These are phyloP conservation scores for Pharnaceum exiguum DNA, from an alignment of 148 eudicot genomes.

Conservation along the genomic window DNA sequence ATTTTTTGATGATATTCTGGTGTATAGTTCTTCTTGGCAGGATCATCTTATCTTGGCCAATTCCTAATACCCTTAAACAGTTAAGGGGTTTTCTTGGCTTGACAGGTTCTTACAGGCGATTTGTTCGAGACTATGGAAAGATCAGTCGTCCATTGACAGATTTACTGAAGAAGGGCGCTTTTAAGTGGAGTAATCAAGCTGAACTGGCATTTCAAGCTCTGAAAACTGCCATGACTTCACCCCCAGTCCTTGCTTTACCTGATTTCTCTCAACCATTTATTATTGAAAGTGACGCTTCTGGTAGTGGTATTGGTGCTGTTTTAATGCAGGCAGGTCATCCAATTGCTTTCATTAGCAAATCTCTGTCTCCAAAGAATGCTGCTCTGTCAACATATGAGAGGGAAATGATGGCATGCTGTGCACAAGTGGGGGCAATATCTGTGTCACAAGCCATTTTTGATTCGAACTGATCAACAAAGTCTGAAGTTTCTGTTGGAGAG, in stretches of 20 bases:
- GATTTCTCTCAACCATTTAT: neutral
- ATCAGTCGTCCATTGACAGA: neutral
- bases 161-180: neutral
- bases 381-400: neutral
- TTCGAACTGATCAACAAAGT: neutral
- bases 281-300: conserved; percentile 1
- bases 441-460: neutral
- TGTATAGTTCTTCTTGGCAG: neutral
- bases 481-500: neutral
- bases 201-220: neutral
- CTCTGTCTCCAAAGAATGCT: neutral
- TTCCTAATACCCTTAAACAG: neutral
- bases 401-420: neutral
- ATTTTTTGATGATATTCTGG: too few species aligned
- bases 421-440: conserved; percentile 3
- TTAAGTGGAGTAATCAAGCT: neutral
- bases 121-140: neutral
- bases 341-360: neutral
- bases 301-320: neutral
- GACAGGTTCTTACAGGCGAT: neutral
- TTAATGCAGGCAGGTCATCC: neutral
- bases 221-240: neutral
- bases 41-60: neutral
- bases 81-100: neutral
- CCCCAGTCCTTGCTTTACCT: neutral